Base-by-base conservation (phyloP, 352 stramenopile species). In the Thalassiosira tumida region DNA sequence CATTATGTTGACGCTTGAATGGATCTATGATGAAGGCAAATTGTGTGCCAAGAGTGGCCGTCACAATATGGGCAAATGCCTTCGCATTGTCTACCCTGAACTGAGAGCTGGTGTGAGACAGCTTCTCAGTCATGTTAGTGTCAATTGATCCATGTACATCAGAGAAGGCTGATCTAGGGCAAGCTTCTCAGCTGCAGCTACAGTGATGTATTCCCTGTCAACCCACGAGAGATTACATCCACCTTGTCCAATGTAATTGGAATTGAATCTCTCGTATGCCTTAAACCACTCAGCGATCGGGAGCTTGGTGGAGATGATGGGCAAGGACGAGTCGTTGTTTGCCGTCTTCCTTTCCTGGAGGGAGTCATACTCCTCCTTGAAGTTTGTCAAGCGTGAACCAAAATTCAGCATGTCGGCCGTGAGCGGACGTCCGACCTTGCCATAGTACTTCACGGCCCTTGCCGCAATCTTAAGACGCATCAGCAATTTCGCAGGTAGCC, bases 21-120 rank as follows among this genome's bases (percentile, higher is more conserved):
- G 89, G 79, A 0, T 33, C 75, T 31, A 92, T 77, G 0, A 77
- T 84, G 13, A 43, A 33, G 1, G 29, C n/a, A 80, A 86, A 90
- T 21, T 59, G 21, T 0, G 81, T 91, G 35, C 72, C 62, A 33
- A 76, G 47, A 10, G 69, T 81, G 2, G 90, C 75, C 35, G 80
- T 79, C 50, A 93, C 90, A 77, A 91, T 62, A 29, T 64, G 31
- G 47, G 77, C 80, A 41, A 84, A 94, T 1, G 90, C 79, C 0
- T n/a, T 21, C 4, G 29, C 65, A 72, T 90, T 94, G 43, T 92
- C 81, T 10, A 43, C n/a, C 24, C 62, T 64, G 29, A 85, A 94
- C 24, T 83, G 41, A 15, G 77, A 6, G 75, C 93, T 74, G 14
- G 73, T 67, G 41, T 94, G 86, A 0, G 67, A 81, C 29, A 82